Base-by-base conservation (phyloP, 2,329 filamentous ascomycete genomes). In the Talaromyces sp. region DNA sequence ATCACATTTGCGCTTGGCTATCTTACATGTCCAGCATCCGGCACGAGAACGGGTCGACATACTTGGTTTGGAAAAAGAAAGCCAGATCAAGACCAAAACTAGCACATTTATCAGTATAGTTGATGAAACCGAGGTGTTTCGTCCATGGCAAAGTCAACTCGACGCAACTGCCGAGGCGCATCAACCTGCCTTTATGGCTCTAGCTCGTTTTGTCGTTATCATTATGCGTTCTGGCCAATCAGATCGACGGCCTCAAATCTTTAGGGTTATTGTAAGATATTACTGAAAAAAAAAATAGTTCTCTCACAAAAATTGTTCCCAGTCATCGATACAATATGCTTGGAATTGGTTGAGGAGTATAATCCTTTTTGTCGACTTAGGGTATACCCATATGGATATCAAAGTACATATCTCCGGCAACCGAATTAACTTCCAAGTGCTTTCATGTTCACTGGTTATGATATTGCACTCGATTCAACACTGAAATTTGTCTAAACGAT, bases 11-110 rank as follows among this genome's bases (percentile, higher is more conserved):
- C 74, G 70, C 2, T 70, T 72, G 15, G 68, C 68, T 15, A 66
- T 60, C 65, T 76, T 76, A 64, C 74, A 76, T 3, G 73, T 75
- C 73, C 73, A 75, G 31, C 73, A 75, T 2, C 73, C 72, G 10
- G 70, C 65, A 54, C 70, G 67, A 15, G 72, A 72, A 25, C 64
- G 67, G 65, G 73, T 74, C 72, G 71, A 72, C 73, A 75, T 74
- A 34, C 73, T 25, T 54, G 40, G 40, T 43, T n/a, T 43, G 40
- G 17, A n/a, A 43, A n/a, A 5, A 43, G 7, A 5, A 43, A n/a
- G 40, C 40, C 5, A 19, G 7, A 19, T 43, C 1, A 43, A 19
- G 17, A 19, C 17, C 17, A 17, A 8, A 5, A 19, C 8, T 43
- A 5, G 17, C 13, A 43, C 40, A n/a, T 43, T 43, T 43, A 43